Percentiles rank a stretch among this genome's conserved stretches.
Conservation (phyloP, 2,329 filamentous ascomycete genomes). For the Fusarium cicatricum region DNA sequence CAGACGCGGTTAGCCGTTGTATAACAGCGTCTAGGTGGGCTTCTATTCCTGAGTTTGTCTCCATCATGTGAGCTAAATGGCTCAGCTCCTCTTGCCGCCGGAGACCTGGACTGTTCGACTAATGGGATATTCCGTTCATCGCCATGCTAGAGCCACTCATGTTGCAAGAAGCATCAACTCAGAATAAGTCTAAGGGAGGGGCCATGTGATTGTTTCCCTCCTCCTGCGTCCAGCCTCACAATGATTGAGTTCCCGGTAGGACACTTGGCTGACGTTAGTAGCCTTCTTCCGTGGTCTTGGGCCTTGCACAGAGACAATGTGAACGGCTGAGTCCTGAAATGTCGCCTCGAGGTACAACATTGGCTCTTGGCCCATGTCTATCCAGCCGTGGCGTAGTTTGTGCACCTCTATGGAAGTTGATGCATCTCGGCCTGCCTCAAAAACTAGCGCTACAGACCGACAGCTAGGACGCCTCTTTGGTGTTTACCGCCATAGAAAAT, state of each 20-base stretch:
- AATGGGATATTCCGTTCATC: neutral
- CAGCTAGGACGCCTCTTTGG: slow-evolving; percentile 13
- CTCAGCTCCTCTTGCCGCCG: slow-evolving; percentile 21
- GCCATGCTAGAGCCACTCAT: slow-evolving; percentile 2
- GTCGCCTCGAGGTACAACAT: slow-evolving; percentile 17
- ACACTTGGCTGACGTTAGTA: neutral
- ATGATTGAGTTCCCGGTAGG: slow-evolving; percentile 20
- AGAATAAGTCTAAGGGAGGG: neutral
- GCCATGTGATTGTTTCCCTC: slow-evolving; percentile 25
- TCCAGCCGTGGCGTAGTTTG: slow-evolving; percentile 25
- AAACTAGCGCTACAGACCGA: too few relatives aligned
- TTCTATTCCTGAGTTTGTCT: slow-evolving; percentile 1
- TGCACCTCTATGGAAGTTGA: slow-evolving; percentile 1
- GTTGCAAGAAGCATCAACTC: neutral
- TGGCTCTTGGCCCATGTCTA: slow-evolving; percentile 6
- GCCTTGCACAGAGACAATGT: slow-evolving; percentile 13
- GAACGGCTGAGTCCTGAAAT: slow-evolving; percentile 14
- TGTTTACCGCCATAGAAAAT: slow-evolving; percentile 11
- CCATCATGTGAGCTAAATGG: neutral
- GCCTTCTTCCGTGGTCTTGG: slow-evolving; percentile 9
- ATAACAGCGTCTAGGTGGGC: neutral
- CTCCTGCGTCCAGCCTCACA: slow-evolving; percentile 31
- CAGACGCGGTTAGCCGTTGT: slow-evolving; percentile 5
- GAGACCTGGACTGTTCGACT: slow-evolving; percentile 17
- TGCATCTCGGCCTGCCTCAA: too few relatives aligned